Evolutionary conservation across 495 filamentous ascomycete genomes (phyloP).

Genomic region (Pyrenula massariospora): DNA sequence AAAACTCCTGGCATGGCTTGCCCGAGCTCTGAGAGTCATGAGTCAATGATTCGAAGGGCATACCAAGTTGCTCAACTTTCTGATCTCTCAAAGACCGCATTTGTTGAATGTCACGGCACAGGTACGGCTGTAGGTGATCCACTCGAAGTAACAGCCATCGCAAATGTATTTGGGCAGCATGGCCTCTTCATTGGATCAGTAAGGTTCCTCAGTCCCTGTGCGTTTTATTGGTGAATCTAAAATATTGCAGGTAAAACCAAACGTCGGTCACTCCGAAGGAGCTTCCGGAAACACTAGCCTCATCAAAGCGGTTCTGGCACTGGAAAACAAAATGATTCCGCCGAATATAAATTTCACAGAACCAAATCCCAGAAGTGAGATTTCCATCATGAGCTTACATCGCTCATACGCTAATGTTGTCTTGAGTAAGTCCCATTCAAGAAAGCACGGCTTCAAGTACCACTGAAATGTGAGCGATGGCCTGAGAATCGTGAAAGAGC

Average conservation of each 20-base stretch:
- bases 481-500: slow-evolving; percentile 5
- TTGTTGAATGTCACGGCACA: slow-evolving; percentile 28
- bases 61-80: slow-evolving; percentile 8
- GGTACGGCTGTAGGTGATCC: slow-evolving; percentile 27
- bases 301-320: slow-evolving; percentile 14
- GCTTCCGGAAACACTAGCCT: slow-evolving; percentile 2
- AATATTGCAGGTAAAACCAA: too few relatives aligned
- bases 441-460: slow-evolving; percentile 13
- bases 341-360: slow-evolving; percentile 8
- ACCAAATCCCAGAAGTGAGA: slow-evolving; percentile 9
- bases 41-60: slow-evolving; percentile 9
- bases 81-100: slow-evolving; percentile 12
- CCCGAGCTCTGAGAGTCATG: slow-evolving; percentile 17
- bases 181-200: slow-evolving; percentile 16
- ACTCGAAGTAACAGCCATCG: slow-evolving; percentile 20
- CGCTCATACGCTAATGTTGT: too few relatives aligned
- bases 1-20: slow-evolving; percentile 24
- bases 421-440: slow-evolving; percentile 15
- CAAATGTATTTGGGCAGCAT: slow-evolving; percentile 3
- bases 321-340: slow-evolving; percentile 12
- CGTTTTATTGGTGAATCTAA: too few relatives aligned
- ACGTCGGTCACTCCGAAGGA: slow-evolving; percentile 23
- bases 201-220: too few relatives aligned
- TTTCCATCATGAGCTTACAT: too few relatives aligned
- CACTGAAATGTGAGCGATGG: slow-evolving; percentile 8